Percentiles rank a stretch among this genome's conserved stretches.
phyloP scores from a whole-genome alignment of 176 grass and related monocot species.

The Eleusine coracana region DNA sequence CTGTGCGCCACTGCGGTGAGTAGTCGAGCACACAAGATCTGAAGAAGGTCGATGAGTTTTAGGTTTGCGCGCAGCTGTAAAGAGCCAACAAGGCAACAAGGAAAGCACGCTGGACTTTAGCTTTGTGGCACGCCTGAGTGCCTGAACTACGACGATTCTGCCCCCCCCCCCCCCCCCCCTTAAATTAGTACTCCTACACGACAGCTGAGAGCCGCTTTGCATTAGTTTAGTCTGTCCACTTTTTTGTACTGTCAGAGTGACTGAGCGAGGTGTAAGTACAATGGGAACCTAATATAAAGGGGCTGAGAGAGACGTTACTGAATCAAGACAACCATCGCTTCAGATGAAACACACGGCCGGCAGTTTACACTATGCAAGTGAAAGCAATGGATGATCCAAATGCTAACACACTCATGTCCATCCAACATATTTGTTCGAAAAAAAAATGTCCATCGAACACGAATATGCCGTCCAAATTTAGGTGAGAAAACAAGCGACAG shows the following conservation, averaged over 20 bases:
- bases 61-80: neutral
- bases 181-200: neutral
- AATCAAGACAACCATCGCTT: neutral
- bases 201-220: neutral
- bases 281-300: too few species aligned
- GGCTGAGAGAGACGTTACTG: neutral
- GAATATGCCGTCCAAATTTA: neutral
- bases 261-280: neutral
- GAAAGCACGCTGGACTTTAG: neutral
- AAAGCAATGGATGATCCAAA: neutral
- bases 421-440: neutral
- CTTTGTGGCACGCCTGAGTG: neutral
- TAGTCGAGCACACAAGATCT: neutral
- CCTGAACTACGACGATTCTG: neutral
- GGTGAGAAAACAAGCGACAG: neutral
- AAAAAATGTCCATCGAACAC: too few species aligned
- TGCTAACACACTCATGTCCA: too few species aligned
- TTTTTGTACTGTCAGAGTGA: neutral
- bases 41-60: neutral
- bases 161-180: neutral
- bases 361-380: neutral
- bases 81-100: neutral
- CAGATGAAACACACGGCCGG: neutral
- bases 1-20: neutral
- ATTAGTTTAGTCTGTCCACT: neutral